These are phyloP conservation scores for Fusarium gaditjirri DNA, from an alignment of 2,329 filamentous ascomycete species.

Conservation along the genomic window DNA sequence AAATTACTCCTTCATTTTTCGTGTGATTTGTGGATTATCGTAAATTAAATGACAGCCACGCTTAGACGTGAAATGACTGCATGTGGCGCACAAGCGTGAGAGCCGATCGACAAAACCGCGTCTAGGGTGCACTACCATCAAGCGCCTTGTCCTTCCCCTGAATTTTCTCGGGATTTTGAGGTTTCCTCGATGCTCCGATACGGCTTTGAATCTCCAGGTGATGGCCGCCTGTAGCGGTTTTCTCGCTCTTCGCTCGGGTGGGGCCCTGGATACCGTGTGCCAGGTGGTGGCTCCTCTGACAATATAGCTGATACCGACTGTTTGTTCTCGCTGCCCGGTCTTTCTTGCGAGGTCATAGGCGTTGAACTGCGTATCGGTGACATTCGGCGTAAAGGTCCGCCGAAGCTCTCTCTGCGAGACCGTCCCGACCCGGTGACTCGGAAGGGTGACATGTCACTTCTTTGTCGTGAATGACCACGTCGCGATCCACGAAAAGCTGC, in stretches of 20 bases:
- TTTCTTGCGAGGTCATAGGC: constrained; percentile 39
- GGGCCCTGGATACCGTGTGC: constrained; percentile 23
- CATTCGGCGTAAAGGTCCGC: constrained; percentile 39
- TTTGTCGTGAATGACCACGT: constrained; percentile 50
- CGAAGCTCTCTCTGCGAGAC: constrained; percentile 43
- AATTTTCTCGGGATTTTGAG: constrained; percentile 25
- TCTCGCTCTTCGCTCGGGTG: constrained; percentile 25
- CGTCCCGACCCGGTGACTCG: constrained; percentile 41
- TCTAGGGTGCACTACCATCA: constrained; percentile 21
- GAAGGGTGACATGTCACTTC: constrained; percentile 53
- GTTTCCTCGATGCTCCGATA: constrained; percentile 21
- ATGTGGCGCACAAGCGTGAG: constrained; percentile 33
- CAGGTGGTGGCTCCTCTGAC: constrained; percentile 39
- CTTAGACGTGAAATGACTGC: background rate
- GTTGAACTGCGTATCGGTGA: constrained; percentile 42
- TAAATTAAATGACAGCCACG: constrained; percentile 4
- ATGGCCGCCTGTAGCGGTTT: constrained; percentile 16
- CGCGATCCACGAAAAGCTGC: constrained; percentile 38
- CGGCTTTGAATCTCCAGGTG: constrained; percentile 29
- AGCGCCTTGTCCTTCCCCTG: constrained; percentile 29
- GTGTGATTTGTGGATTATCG: constrained; percentile 7
- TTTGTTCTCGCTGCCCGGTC: constrained; percentile 44
- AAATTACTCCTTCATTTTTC: background rate
- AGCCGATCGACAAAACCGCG: constrained; percentile 29
- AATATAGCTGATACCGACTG: constrained; percentile 51